Base-by-base conservation (phyloP, 345 rosid genomes). In the Salix udensis region DNA sequence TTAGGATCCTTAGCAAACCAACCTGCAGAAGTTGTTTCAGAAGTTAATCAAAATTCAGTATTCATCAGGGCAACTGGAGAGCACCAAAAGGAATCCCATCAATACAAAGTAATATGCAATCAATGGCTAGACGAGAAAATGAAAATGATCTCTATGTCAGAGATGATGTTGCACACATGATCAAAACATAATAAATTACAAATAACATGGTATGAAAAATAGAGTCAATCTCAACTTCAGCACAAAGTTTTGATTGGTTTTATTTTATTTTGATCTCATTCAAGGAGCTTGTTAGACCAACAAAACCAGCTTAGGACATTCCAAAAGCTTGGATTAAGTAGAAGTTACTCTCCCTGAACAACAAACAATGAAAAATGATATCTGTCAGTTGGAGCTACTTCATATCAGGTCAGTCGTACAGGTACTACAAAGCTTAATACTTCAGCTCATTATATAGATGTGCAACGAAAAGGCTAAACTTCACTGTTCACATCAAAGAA, bases 1-100 rank as follows among this genome's bases (percentile, higher is more conserved):
- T 70, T 86, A 66, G 99, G 95, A 90, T 96, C 97, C 74, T 85
- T 93, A 12, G 97, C 97, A 89, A 92, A 87, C 95, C 92, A 92
- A 39, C 99, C 99, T 96, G 88, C 84, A 85, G 74, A 26, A 79
- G 73, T 65, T 21, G 40, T 78, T 77, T 67, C 42, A 75, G 16
- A 75, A 2, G 42, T 62, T 39, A 65, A 80, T 72, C 66, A 73
- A 61, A 40, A 65, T 58, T 37, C 73, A 72, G 18, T 74, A 67
- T 46, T 37, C 30, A 62, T 30, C 30, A 37, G 30, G 36, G 8
- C 23, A 72, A 23, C 6, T 9, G 26, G 19, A 8, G 24, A 60
- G 37, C 23, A 76, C 7, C 13, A 58, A 9, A 23, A 58, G 62
- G 62, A 62, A 36, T 34, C 26, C 67, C 48, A 42, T 12, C 23